Conservation (phyloP, 2,329 filamentous ascomycete species). For the Aspergillus unguis region DNA sequence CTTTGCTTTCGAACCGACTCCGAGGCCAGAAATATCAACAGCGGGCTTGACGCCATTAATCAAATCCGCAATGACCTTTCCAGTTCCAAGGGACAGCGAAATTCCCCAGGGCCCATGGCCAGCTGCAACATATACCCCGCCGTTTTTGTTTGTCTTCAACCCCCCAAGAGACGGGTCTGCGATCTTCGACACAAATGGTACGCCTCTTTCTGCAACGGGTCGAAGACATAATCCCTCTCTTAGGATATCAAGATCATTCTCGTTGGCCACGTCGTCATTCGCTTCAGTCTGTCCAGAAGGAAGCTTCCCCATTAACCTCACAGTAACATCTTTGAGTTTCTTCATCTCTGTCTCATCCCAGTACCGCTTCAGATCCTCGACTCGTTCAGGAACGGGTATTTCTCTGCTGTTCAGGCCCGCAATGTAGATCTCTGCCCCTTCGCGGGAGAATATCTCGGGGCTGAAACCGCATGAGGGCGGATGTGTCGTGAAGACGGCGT, state of each 20-base stretch:
- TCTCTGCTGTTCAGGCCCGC: constrained; percentile 65
- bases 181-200: constrained; percentile 61
- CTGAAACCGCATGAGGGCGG: constrained; percentile 54
- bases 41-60: constrained; percentile 57
- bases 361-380: constrained; percentile 36
- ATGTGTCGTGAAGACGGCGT: constrained; percentile 66
- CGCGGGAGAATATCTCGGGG: constrained; percentile 67
- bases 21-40: constrained; percentile 57
- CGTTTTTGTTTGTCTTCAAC: constrained; percentile 35
- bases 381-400: constrained; percentile 58
- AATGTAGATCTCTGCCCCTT: constrained; percentile 67
- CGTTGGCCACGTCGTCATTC: constrained; percentile 28
- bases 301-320: constrained; percentile 34
- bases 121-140: constrained; percentile 67
- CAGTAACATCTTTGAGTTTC: constrained; percentile 30
- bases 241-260: constrained; percentile 59
- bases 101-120: constrained; percentile 79
- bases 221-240: constrained; percentile 69
- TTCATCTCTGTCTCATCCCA: constrained; percentile 44
- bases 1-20: constrained; percentile 22
- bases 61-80: constrained; percentile 68
- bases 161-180: constrained; percentile 57
- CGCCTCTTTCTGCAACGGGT: constrained; percentile 62
- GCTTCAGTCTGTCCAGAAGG: constrained; percentile 12
- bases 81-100: constrained; percentile 62